phyloP scores from a whole-genome alignment of 257 asterid genomes.

The Solanum ahanhuiri region DNA sequence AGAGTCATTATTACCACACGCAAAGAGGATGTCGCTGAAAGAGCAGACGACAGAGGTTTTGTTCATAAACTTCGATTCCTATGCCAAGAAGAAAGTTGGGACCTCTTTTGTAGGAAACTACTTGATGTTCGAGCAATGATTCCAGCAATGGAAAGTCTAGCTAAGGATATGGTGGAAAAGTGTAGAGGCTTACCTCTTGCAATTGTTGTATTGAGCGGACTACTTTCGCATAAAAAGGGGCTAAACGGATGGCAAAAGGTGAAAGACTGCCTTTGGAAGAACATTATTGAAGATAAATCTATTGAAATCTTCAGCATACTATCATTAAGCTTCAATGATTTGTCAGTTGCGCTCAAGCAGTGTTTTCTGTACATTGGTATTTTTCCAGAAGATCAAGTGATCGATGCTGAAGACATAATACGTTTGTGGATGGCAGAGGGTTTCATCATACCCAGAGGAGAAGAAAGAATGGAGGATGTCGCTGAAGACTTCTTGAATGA shows the following conservation, averaged over 20 bases:
- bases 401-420: accelerated
- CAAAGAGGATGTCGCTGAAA: too few species aligned
- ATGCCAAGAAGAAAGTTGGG: too few species aligned
- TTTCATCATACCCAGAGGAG: not conserved
- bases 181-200: not conserved
- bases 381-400: too few species aligned
- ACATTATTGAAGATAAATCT: not conserved
- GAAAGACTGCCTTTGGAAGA: not conserved
- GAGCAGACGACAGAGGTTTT: too few species aligned
- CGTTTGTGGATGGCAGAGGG: not conserved
- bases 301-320: not conserved
- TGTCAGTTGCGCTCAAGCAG: not conserved
- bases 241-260: not conserved
- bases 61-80: too few species aligned
- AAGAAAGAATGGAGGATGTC: not conserved
- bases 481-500: not conserved
- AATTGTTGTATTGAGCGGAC: not conserved
- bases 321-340: not conserved
- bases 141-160: not conserved
- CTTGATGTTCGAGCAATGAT: too few species aligned
- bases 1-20: too few species aligned
- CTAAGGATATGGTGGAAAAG: not conserved
- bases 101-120: too few species aligned
- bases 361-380: too few species aligned
- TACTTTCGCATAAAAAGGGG: not conserved